Evolutionary conservation across 2,329 filamentous ascomycete genomes (phyloP).

Genomic region (Dactylonectria macrodidyma): DNA sequence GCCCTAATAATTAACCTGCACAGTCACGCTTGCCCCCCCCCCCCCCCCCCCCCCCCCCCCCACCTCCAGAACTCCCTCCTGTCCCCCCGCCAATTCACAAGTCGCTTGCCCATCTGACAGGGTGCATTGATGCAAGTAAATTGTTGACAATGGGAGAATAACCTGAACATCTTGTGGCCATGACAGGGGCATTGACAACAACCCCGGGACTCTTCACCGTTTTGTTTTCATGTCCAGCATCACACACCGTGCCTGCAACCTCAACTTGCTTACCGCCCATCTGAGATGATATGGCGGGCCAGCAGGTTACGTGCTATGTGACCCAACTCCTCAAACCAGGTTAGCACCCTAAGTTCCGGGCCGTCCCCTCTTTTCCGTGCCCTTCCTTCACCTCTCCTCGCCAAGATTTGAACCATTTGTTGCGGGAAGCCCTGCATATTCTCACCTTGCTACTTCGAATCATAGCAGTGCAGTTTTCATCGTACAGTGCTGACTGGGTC

Average conservation of each 20-base stretch:
- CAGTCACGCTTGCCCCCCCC: not conserved
- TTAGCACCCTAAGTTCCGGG: conserved; percentile 25
- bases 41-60: too few species aligned
- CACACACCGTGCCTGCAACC: conserved; percentile 11
- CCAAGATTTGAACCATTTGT: not conserved
- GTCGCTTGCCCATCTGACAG: not conserved
- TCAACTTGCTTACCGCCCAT: conserved; percentile 26
- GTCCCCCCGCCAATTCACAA: conserved; percentile 6
- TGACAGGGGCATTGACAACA: conserved; percentile 18
- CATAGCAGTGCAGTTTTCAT: conserved; percentile 22
- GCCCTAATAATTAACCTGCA: not conserved
- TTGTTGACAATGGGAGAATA: conserved; percentile 16
- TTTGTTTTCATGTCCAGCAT: conserved; percentile 6
- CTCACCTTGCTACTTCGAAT: conserved; percentile 22
- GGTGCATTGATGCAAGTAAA: conserved; percentile 17
- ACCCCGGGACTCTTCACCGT: not conserved
- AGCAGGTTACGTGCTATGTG: conserved; percentile 7
- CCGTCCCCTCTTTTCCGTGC: conserved; percentile 20
- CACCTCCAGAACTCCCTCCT: not conserved
- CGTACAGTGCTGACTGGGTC: conserved; percentile 39
- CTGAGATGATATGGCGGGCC: conserved; percentile 5
- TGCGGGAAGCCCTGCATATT: not conserved
- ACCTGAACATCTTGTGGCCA: conserved; percentile 2
- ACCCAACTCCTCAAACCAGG: conserved; percentile 12
- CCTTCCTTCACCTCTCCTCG: conserved; percentile 5